Evolutionary conservation across 345 rosid genomes (phyloP).

Genomic region (Hibiscus trionum): DNA sequence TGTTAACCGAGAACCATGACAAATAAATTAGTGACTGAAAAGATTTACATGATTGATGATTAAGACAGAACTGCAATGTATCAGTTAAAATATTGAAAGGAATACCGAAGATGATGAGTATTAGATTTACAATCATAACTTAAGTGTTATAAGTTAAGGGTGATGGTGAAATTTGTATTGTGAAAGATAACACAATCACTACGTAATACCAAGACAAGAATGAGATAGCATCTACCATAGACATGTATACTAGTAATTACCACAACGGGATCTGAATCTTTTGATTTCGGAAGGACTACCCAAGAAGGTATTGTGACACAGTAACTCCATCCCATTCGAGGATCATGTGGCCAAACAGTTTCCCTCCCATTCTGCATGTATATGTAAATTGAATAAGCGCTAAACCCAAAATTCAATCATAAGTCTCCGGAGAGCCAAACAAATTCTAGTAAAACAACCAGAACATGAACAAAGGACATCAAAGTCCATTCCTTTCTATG

Average conservation of each 20-base stretch:
- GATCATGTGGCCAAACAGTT: conserved; percentile 93
- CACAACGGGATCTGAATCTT: conserved; percentile 96
- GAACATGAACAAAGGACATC: not conserved
- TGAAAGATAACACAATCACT: not conserved
- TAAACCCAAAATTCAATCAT: not conserved
- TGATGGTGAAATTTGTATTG: not conserved
- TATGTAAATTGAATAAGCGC: not conserved
- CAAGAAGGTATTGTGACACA: conserved; percentile 86
- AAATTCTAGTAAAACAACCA: not conserved
- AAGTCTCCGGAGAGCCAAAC: not conserved
- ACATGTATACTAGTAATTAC: conserved; percentile 38
- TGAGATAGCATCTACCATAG: conserved; percentile 24
- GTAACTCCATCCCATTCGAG: conserved; percentile 90
- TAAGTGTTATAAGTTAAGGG: not conserved
- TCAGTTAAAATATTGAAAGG: not conserved
- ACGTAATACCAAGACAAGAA: conserved; percentile 5
- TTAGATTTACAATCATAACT: not conserved
- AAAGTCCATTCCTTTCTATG: not conserved
- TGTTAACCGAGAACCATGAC: conserved; percentile 29
- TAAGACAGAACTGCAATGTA: not conserved
- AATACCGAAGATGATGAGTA: not conserved
- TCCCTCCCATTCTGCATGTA: conserved; percentile 71
- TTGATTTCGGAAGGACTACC: conserved; percentile 80
- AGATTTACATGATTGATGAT: not conserved
- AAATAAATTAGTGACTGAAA: not conserved